A percentile compares a stretch with the other conserved stretches of the same genome.
These are phyloP conservation scores for Candida nemodendra DNA, from an alignment of 805 yeast species.

Conservation along the genomic window DNA sequence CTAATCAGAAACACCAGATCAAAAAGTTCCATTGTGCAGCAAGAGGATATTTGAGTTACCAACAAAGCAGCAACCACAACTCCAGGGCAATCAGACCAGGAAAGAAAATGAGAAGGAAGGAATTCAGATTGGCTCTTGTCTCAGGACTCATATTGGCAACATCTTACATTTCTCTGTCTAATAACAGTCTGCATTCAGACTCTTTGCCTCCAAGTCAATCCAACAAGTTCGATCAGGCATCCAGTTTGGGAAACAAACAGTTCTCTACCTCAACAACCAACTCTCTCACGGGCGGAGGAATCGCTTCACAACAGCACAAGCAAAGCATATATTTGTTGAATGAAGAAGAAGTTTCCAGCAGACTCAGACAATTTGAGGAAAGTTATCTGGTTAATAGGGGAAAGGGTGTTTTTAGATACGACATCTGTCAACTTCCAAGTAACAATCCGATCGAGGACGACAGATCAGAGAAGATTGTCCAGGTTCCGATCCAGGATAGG, in stretches of 20 bases:
- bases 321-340: constrained; percentile 56
- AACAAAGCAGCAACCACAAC: constrained; percentile 6
- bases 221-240: constrained; percentile 12
- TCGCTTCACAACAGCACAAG: constrained; percentile 40
- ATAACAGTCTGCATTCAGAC: constrained; percentile 29
- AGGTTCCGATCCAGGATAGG: constrained; percentile 65
- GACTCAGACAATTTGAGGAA: constrained; percentile 73
- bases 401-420: constrained; percentile 85
- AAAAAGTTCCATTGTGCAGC: constrained; percentile 16
- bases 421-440: constrained; percentile 83
- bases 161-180: constrained; percentile 32
- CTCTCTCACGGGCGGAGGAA: constrained; percentile 43
- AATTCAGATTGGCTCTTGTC: constrained; percentile 30
- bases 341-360: constrained; percentile 69
- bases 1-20: constrained; percentile 12
- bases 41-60: constrained; percentile 3
- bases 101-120: constrained; percentile 29
- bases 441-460: constrained; percentile 96
- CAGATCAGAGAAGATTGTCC: constrained; percentile 77
- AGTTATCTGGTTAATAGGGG: constrained; percentile 78
- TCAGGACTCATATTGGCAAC: constrained; percentile 35
- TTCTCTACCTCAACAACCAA: constrained; percentile 40
- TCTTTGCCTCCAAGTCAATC: constrained; percentile 22
- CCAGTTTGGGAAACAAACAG: constrained; percentile 16
- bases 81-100: constrained; percentile 9